These are phyloP conservation scores for Hippophae rhamnoides DNA, from an alignment of 306 rosid species.

Conservation along the genomic window DNA sequence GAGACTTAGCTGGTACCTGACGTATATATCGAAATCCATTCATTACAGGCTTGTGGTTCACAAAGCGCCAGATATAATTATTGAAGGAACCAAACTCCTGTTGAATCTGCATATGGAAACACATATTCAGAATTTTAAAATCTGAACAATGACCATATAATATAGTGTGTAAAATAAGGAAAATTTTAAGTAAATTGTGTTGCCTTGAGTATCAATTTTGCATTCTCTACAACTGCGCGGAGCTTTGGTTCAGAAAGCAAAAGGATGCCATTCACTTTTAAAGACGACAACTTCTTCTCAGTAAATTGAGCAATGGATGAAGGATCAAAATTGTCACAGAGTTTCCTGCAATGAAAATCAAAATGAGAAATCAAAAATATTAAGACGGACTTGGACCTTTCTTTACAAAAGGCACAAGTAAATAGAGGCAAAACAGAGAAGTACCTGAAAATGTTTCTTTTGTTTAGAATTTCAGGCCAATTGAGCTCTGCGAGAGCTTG, in stretches of 20 bases:
- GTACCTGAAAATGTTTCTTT: conserved; percentile 68
- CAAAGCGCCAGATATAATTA: conserved; percentile 82
- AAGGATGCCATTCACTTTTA: conserved; percentile 51
- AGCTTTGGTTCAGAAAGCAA: conserved; percentile 79
- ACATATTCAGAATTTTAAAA: background rate
- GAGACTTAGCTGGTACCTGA: conserved; percentile 78
- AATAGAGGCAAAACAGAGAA: background rate
- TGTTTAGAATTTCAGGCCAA: conserved; percentile 67
- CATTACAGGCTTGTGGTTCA: conserved; percentile 52
- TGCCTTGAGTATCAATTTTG: conserved; percentile 75
- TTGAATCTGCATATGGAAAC: conserved; percentile 36
- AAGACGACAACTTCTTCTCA: conserved; percentile 51
- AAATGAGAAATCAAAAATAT: conserved; percentile 7
- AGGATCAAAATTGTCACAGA: conserved; percentile 62
- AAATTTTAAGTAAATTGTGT: background rate
- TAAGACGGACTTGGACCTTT: conserved; percentile 5
- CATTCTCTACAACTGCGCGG: conserved; percentile 78
- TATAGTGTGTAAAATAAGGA: background rate
- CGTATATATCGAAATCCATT: conserved; percentile 64
- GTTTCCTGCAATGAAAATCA: conserved; percentile 41
- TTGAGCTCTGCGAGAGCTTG: conserved; percentile 82
- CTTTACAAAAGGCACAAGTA: background rate
- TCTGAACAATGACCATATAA: background rate
- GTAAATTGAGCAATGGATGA: conserved; percentile 54
- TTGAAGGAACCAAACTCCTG: conserved; percentile 81